A percentile compares a stretch with the other conserved stretches of the same genome.
phyloP scores from a whole-genome alignment of 768 basidiomycete species.

The Termitomyces sp. region DNA sequence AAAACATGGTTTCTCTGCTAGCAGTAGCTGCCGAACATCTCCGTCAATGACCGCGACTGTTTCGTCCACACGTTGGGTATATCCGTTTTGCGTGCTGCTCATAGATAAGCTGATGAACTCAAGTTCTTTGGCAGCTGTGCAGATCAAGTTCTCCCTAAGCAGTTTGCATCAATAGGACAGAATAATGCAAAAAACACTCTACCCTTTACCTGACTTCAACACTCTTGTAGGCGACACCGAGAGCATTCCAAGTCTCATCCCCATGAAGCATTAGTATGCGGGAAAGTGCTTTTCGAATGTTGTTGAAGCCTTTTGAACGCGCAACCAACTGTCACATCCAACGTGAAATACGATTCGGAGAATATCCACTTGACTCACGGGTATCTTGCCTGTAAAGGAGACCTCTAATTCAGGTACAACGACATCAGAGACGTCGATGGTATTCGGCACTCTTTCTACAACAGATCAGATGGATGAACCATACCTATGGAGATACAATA shows the following conservation, averaged over 20 bases:
- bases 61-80: conserved; percentile 29
- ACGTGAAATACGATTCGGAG: neutral
- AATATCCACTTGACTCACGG: conserved; percentile 23
- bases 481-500: neutral
- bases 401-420: conserved; percentile 31
- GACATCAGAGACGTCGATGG: conserved; percentile 20
- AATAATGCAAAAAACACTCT: neutral
- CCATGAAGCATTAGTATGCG: conserved; percentile 26
- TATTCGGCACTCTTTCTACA: neutral
- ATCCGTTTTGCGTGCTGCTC: conserved; percentile 47
- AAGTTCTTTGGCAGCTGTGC: conserved; percentile 34
- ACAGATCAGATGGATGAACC: neutral
- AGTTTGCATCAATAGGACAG: neutral
- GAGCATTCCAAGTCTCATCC: conserved; percentile 20
- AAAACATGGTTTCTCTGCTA: conserved; percentile 11
- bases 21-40: conserved; percentile 17
- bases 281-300: conserved; percentile 35
- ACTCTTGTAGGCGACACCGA: conserved; percentile 1
- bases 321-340: conserved; percentile 21
- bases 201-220: conserved; percentile 12
- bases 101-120: conserved; percentile 45
- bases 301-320: conserved; percentile 31
- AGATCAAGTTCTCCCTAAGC: conserved; percentile 36
- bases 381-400: conserved; percentile 35
- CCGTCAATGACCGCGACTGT: conserved; percentile 30